These are phyloP conservation scores for Mikania micrantha DNA, from an alignment of 129 eudicot genomes.

Conservation along the genomic window DNA sequence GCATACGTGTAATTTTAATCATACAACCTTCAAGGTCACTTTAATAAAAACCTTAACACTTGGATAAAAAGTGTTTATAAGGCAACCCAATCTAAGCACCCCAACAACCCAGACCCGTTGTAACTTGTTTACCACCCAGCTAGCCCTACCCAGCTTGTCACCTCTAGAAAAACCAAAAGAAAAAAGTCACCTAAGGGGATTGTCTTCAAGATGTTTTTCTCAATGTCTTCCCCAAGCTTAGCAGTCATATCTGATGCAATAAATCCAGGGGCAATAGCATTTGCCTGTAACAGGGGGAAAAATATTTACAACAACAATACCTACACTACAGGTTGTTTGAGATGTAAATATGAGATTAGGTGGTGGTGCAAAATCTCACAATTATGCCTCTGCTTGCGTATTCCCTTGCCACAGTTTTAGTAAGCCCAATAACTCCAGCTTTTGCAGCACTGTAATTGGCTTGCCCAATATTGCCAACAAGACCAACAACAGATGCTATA, in stretches of 20 bases:
- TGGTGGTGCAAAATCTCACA: constrained; percentile 34
- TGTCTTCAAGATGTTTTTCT: constrained; percentile 65
- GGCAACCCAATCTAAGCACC: background rate
- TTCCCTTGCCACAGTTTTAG: constrained; percentile 92
- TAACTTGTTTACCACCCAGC: background rate
- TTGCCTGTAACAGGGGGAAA: constrained; percentile 51
- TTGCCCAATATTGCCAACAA: constrained; percentile 88
- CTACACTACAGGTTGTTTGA: background rate
- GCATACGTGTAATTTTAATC: background rate
- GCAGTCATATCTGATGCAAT: constrained; percentile 99
- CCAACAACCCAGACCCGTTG: background rate
- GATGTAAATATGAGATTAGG: background rate
- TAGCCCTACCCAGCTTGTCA: background rate
- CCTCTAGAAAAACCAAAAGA: background rate
- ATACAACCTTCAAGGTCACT: background rate
- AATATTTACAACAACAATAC: background rate
- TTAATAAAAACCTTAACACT: background rate
- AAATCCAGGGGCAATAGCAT: constrained; percentile 98
- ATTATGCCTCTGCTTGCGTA: constrained; percentile 84
- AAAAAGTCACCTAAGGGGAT: constrained; percentile 75
- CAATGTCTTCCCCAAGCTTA: constrained; percentile 79
- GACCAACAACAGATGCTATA: constrained; percentile 94
- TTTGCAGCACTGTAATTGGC: constrained; percentile 99
- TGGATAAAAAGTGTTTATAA: background rate
- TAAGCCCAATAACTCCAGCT: constrained; percentile 93